Evolutionary conservation across 257 asterid genomes (phyloP), one percentile per base, ranked within the genome.

Genomic region (Penstemon barbatus): DNA sequence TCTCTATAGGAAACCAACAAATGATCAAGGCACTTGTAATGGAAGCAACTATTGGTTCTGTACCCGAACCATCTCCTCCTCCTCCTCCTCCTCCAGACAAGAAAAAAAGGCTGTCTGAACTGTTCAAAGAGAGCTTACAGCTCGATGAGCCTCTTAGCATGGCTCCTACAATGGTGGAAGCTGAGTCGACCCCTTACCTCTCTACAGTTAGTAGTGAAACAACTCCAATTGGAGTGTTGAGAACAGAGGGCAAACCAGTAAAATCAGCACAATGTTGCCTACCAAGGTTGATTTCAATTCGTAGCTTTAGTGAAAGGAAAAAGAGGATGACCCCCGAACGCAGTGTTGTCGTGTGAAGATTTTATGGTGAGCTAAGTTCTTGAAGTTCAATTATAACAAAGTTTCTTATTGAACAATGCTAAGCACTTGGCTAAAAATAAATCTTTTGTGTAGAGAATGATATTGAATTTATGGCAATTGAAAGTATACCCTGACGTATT

Each of bases 211-310:
- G 80, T 42, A 68, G 79, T 19, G 82, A 79, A 71, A 68, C 71
- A 78, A 81, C 80, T 65, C 80, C 85, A 0, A 73, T 11, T 18
- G 65, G 66, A 8, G 74, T 60, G 40, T 18, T 45, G 1, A 58
- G 13, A 46, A 65, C 9, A 0, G 75, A 71, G 15, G 78, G 71
- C n/a, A 74, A 66, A 74, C 12, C 77, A 4, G 42, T n/a, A 12
- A 87, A 71, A 66, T 66, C 86, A 8, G 60, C 61, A 5, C 89
- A 84, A 25, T 85, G 89, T 59, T 89, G 97, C 75, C 77, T 87
- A 57, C 97, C 95, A 2, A 77, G 79, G 83, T 7, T 89, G 74
- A 78, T 74, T 51, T 87, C 84, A 3, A 81, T 71, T 57, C 76
- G 80, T 54, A 84, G 90, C 83, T 74, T 77, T 33, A 85, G 73